Base-by-base conservation (phyloP, 192 early-diverging fungal genomes). In the Funneliformis geosporum region DNA sequence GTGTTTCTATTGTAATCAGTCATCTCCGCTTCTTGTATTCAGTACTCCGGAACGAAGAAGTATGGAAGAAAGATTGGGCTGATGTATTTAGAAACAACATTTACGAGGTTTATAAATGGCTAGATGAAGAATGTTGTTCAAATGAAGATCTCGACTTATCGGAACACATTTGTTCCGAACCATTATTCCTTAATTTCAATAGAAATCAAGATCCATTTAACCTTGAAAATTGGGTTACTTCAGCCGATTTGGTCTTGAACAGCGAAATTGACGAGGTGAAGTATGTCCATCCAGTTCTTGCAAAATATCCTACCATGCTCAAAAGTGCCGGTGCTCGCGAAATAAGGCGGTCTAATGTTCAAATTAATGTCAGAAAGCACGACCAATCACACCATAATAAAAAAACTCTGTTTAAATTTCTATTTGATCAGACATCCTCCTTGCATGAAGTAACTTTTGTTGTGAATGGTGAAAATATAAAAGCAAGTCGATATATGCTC, bases 191-290 rank as follows among this genome's bases (percentile, higher is more conserved):
- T 33, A 73, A 73, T 33, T 14, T 55, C 28, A 8, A 55, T 23
- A 73, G 55, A 61, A 25, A 60, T 40, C 3, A 60, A 23, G 59
- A 75, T 59, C 73, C 73, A 75, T 75, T 42, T 42, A 59, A 75
- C 25, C 3, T 38, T 28, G 14, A 16, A 0, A 75, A 75, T 38
- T 75, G 73, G 73, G 33, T 38, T 44, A 9, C 50, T 23, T 55
- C 47, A 60, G 11, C 0, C 0, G 33, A 60, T 38, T 60, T 75
- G n/a, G 12, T 61, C 23, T 62, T 75, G 50, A 61, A 61, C n/a
- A 6, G 2, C 23, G 40, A 39, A 43, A 18, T 33, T 18, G 38
- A 25, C 0, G 73, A 75, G 38, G 25, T 21, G 4, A 61, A 59
- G 23, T 75, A 43, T 75, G n/a, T 75, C 4, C 60, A 61, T 25